These are phyloP conservation scores for Xylariaceae sp. DNA, from an alignment of 2,329 filamentous ascomycete genomes.

Conservation along the genomic window DNA sequence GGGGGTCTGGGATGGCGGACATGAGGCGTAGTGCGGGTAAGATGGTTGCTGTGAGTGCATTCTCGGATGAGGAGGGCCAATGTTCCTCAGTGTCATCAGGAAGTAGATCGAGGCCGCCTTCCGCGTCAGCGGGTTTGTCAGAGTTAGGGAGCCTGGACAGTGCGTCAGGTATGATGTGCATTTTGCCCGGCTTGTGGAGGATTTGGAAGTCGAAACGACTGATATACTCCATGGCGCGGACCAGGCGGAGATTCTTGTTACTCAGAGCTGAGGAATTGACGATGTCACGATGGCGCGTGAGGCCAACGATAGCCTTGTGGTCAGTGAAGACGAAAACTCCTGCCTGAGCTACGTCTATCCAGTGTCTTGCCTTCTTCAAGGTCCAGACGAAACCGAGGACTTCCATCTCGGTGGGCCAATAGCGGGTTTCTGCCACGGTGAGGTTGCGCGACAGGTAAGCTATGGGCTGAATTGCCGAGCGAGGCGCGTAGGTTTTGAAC, in stretches of 20 bases:
- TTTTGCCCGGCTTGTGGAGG: constrained; percentile 4
- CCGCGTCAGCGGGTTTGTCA: background rate
- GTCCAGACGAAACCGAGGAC: constrained; percentile 6
- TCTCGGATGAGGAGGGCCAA: background rate
- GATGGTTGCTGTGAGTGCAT: background rate
- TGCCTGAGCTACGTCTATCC: background rate
- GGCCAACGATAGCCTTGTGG: constrained; percentile 4
- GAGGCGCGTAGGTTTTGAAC: background rate
- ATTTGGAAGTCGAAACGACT: background rate
- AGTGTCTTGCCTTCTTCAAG: constrained; percentile 2
- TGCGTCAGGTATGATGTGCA: constrained; percentile 10
- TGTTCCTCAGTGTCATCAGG: background rate
- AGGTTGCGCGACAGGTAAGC: background rate
- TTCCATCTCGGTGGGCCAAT: constrained; percentile 9
- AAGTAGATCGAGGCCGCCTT: background rate
- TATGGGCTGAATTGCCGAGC: background rate
- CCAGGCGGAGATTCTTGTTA: constrained; percentile 6
- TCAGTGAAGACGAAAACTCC: constrained; percentile 7
- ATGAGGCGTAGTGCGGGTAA: background rate
- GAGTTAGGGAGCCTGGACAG: background rate
- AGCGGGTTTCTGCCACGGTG: background rate
- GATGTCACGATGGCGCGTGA: background rate
- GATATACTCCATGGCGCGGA: constrained; percentile 11
- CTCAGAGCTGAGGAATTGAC: constrained; percentile 1
- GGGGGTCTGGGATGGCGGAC: no score